phyloP scores from a whole-genome alignment of 768 basidiomycete species.

The Rhizopogon vulgaris region DNA sequence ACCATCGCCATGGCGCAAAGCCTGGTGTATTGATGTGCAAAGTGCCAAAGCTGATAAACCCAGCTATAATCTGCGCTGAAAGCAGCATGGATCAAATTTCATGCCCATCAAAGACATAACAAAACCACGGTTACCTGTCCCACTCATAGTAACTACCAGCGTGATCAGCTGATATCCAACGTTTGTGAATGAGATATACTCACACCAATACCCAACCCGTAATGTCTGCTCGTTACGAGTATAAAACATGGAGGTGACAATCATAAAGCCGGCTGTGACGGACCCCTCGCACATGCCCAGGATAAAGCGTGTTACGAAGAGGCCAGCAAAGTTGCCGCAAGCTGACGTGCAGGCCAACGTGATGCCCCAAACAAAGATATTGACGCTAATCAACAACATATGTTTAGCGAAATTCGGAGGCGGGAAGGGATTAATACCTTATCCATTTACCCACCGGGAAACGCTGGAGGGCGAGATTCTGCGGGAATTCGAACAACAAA shows the following conservation, averaged over 20 bases:
- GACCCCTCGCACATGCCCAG: slow-evolving; percentile 69
- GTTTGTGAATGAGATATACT: slow-evolving; percentile 18
- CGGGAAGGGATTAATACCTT: slow-evolving; percentile 37
- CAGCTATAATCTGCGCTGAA: slow-evolving; percentile 63
- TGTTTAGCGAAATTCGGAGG: background rate
- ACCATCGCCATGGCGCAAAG: slow-evolving; percentile 76
- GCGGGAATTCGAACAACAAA: slow-evolving; percentile 67
- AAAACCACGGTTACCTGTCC: slow-evolving; percentile 39
- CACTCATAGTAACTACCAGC: slow-evolving; percentile 63
- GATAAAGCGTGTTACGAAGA: slow-evolving; percentile 58
- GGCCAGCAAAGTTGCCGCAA: slow-evolving; percentile 60
- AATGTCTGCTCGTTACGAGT: slow-evolving; percentile 64
- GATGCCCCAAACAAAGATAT: slow-evolving; percentile 63
- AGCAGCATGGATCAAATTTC: background rate
- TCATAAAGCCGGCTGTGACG: slow-evolving; percentile 72
- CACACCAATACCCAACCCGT: slow-evolving; percentile 74
- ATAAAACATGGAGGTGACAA: slow-evolving; percentile 76
- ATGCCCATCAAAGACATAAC: background rate
- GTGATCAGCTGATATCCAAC: background rate
- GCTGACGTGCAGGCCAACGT: slow-evolving; percentile 60
- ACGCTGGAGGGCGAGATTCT: slow-evolving; percentile 63
- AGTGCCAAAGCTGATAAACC: slow-evolving; percentile 62
- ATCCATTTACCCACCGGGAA: slow-evolving; percentile 81
- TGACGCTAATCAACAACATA: slow-evolving; percentile 34
- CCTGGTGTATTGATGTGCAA: slow-evolving; percentile 51